Base-by-base conservation (phyloP, 768 basidiomycete species). In the Pleurotus cornucopiae region DNA sequence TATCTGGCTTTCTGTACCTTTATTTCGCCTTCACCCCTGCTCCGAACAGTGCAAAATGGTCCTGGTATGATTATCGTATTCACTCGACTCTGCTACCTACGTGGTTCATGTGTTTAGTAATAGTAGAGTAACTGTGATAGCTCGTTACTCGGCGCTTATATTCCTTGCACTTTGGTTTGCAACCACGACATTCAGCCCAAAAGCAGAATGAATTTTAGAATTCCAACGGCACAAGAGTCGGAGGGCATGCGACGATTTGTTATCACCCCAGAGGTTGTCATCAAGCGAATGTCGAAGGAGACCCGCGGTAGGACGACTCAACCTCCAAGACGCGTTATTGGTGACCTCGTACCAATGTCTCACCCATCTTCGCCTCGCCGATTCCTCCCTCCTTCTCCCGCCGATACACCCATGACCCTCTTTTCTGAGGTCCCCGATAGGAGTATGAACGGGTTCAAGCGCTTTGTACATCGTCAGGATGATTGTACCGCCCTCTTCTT, bases 401-500 rank as follows among this genome's bases (percentile, higher is more conserved):
- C 37, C 20, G 38, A 37, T 20, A 53, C 39, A 5, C 51, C 51
- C 14, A 26, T 53, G 51, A 6, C 39, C 39, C 0, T 53, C 9
- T 53, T 53, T 39, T 4, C 13, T 23, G 51, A 53, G 6, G 26
- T 20, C 11, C 41, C 14, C 6, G 51, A 53, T 53, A 37, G 51
- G 11, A 38, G 51, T 1, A 40, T 53, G 16, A 43, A 18, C 25
- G 2, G 18, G 6, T 53, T 53, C 51, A 53, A 39, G n/a, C 51
- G 51, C n/a, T 39, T 53, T 21, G 23, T 53, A 5, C 51, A 43
- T 41, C 51, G 39, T 21, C 51, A 53, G 13, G 51, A 53, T 23
- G 51, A 53, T 41, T 26, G 37, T 13, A 53, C 49, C 6, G 49
- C 51, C 16, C 57, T 57, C 57, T 44, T 57, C 43, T 57, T 57